Base-by-base conservation (phyloP, 2,329 filamentous ascomycete species). In the Aaosphaeria pasadenensis region DNA sequence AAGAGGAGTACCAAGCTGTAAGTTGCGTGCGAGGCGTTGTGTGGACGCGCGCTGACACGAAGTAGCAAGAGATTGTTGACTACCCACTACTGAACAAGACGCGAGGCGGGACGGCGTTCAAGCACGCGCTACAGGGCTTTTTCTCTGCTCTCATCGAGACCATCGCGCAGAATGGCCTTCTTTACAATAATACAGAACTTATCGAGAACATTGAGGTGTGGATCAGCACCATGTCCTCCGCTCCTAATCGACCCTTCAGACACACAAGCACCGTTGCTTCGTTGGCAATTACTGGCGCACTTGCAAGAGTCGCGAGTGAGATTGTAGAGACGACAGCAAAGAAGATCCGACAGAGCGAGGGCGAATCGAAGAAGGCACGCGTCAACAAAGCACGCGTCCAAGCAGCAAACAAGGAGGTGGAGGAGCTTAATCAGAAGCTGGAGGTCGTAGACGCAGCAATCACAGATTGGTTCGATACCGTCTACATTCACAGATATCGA, bases 401-500 rank as follows among this genome's bases (percentile, higher is more conserved):
- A 43, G 85, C 87, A 9, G 84, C 94, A 28, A 83, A 95, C 63
- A 78, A 82, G 39, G 87, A 84, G 47, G 78, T 92, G 36, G 79
- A 86, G 39, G 83, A 91, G 55, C 84, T 85, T 33, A 85, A 86
- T 54, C 75, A 83, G 52, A 86, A 85, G 63, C 80, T 89, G 32
- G 85, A 89, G 50, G 75, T 80, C 9, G 82, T 90, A 45, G 85
- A 89, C 54, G 80, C 81, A 30, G 79, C 86, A 50, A 84, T 97
- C 49, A 86, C 86, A 56, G 90, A 95, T 56, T 89, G 91, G 60
- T 95, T 97, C 64, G 88, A 96, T 58, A 88, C 89, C 2, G 86
- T 97, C 42, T 99, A 96, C 66, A 87, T 96, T 30, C 92, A 99
- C 71, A 86, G 94, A 42, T 99, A 97, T 70, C 88, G 94, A 52